Evolutionary conservation across 148 eudicot genomes (phyloP).

Genomic region (Rhododendron molle): DNA sequence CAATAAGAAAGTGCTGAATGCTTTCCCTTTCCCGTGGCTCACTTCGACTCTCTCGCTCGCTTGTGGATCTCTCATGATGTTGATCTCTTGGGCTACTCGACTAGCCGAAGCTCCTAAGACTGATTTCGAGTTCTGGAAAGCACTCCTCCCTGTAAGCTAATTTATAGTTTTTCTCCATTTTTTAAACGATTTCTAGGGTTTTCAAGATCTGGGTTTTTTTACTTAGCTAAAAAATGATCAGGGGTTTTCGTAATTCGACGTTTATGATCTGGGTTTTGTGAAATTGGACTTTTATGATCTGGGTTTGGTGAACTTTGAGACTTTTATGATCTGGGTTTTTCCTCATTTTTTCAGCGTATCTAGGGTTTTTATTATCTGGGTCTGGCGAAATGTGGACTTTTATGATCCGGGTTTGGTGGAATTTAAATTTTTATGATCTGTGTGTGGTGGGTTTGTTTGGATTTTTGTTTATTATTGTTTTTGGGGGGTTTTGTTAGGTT

Average conservation of each 20-base stretch:
- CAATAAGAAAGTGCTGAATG: slow-evolving; percentile 93
- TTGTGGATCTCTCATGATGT: slow-evolving; percentile 85
- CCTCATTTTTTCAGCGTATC: not conserved
- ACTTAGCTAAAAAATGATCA: not conserved
- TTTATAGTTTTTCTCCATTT: not conserved
- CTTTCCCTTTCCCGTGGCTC: slow-evolving; percentile 85
- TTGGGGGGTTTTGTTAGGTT: slow-evolving; percentile 40
- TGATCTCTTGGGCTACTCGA: slow-evolving; percentile 72
- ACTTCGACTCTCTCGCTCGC: slow-evolving; percentile 91
- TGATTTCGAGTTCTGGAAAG: slow-evolving; percentile 84
- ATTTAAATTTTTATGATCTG: not conserved
- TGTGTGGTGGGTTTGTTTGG: not conserved
- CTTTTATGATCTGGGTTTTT: not conserved
- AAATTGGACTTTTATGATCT: not conserved
- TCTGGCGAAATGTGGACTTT: not conserved
- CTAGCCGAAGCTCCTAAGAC: slow-evolving; percentile 70
- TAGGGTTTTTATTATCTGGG: slow-evolving; percentile 5
- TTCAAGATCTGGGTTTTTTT: not conserved
- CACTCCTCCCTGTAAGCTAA: slow-evolving; percentile 74
- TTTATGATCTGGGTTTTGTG: not conserved
- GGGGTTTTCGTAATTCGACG: not conserved
- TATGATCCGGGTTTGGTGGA: not conserved
- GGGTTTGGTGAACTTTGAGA: not conserved
- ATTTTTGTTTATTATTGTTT: not conserved
- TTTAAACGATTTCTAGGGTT: not conserved